These are phyloP conservation scores for Alnus rubra DNA, from an alignment of 306 rosid genomes.

Conservation along the genomic window DNA sequence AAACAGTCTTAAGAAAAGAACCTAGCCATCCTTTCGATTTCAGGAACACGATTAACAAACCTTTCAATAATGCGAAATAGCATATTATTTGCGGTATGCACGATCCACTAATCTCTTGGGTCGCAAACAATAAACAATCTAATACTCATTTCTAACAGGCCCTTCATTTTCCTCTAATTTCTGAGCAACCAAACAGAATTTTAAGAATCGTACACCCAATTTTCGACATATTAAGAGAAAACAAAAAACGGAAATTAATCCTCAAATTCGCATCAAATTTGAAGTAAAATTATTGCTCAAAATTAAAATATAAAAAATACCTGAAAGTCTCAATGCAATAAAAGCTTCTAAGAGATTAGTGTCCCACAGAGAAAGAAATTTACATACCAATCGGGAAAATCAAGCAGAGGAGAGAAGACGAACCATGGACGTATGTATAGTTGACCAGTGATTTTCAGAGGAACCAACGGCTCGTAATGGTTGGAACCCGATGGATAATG, in stretches of 20 bases:
- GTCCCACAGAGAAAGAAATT: too few relatives aligned
- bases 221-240: neutral
- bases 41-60: neutral
- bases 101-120: neutral
- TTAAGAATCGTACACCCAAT: neutral
- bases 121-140: neutral
- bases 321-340: neutral
- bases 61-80: neutral
- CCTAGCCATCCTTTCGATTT: neutral
- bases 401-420: neutral
- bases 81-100: neutral
- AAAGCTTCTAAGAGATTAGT: neutral
- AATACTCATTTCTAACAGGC: neutral
- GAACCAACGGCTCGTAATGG: neutral
- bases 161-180: neutral
- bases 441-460: neutral
- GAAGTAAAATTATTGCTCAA: neutral
- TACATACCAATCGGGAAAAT: too few relatives aligned
- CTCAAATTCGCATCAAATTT: neutral
- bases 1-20: neutral
- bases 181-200: neutral
- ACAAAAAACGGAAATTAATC: neutral
- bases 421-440: neutral
- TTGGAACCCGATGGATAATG: too few relatives aligned
- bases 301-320: neutral